Evolutionary conservation across 1,284 basidiomycete genomes (phyloP), one percentile per base, ranked within the genome.

Genomic region (Trichosporon ovoides): DNA sequence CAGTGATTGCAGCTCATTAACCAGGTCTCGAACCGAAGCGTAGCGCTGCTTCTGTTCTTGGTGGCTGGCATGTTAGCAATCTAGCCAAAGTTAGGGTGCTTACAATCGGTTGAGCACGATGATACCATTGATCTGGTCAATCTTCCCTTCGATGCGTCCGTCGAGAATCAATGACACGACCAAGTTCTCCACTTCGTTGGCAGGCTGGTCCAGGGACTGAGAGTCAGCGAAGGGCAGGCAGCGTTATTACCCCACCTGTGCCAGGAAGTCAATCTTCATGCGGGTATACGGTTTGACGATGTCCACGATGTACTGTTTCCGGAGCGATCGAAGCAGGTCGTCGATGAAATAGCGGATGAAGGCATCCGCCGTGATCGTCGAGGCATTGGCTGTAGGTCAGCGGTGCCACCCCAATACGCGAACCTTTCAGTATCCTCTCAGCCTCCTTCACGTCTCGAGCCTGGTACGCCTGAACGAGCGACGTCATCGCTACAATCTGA

Each of bases 401-500:
- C 37, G 18, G 4, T 7, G 14, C 31, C 3, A 16, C 9, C 10
- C 3, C n/a, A 68, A 11, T 34, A 20, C 22, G n/a, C n/a, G n/a
- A n/a, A 89, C 91, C 91, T 77, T 86, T 84, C 49, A 98, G 76
- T 60, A 99, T 97, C 79, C 87, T 93, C 78, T 98, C 95, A 0
- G 96, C 95, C 33, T 88, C 84, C 75, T 97, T 93, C 0, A 98
- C 94, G 71, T 98, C 95, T 61, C 94, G 84, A 37, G 88, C 84
- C 73, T 98, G 95, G 77, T 98, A 98, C 0, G 96, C 96, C 55
- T 90, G 86, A 4, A 98, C 95, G 7, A 99, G 82, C 68, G 91
- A 89, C 0, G 95, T 98, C 95, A 99, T 98, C 1, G 96, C 94
- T 53, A 88, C 89, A 70, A 99, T 98, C 75, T 98, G 87, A 7